A percentile compares a stretch with the other conserved stretches of the same genome.
phyloP scores from a whole-genome alignment of 495 filamentous ascomycete species.

The Chaetomium fimeti region DNA sequence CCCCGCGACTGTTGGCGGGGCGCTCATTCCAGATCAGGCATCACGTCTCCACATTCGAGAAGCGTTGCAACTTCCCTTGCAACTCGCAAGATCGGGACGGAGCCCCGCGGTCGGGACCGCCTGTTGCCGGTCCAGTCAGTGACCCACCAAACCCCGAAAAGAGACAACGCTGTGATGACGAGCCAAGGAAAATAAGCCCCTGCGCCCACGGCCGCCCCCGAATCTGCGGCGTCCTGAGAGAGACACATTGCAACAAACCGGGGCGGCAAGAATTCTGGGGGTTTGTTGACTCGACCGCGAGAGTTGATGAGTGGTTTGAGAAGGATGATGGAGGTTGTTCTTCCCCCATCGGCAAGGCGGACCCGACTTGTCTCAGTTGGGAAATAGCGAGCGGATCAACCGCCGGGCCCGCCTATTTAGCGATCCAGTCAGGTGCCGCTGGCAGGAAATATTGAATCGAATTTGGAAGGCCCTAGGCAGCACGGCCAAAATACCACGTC shows the following conservation, averaged over 20 bases:
- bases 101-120: slow-evolving; percentile 14
- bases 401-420: slow-evolving; percentile 10
- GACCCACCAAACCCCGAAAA: background rate
- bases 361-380: background rate
- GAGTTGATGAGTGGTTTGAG: too few species aligned
- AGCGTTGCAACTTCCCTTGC: background rate
- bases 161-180: background rate
- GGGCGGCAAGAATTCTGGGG: background rate
- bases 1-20: slow-evolving; percentile 2
- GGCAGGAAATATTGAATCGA: slow-evolving; percentile 4
- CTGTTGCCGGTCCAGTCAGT: background rate
- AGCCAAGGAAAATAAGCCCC: background rate
- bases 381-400: slow-evolving; percentile 4
- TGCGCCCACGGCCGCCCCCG: background rate
- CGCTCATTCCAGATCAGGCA: slow-evolving; percentile 11
- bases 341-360: background rate
- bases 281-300: background rate
- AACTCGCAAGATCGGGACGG: slow-evolving; percentile 1
- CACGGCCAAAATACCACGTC: slow-evolving; percentile 6
- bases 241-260: background rate
- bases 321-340: background rate
- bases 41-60: slow-evolving; percentile 4
- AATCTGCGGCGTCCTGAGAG: slow-evolving; percentile 1
- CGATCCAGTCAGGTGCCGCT: background rate
- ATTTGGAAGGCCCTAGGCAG: slow-evolving; percentile 19